Percentiles rank a stretch among this genome's conserved stretches.
phyloP scores from a whole-genome alignment of 1,284 basidiomycete species.

The Violaceomyces palustris region DNA sequence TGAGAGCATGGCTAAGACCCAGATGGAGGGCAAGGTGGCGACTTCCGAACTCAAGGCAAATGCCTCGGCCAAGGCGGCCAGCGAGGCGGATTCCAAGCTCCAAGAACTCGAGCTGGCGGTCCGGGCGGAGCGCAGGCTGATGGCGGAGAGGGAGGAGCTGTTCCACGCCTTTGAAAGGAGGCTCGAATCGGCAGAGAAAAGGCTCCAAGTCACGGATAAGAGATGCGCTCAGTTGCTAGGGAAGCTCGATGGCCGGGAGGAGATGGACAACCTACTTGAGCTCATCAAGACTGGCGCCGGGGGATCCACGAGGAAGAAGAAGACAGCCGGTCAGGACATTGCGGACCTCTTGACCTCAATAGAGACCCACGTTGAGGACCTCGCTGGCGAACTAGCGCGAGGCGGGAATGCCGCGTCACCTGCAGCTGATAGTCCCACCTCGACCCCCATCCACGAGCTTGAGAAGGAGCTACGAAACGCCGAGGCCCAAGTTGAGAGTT shows the following conservation, averaged over 20 bases:
- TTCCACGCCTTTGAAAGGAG: slow-evolving; percentile 37
- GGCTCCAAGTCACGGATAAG: slow-evolving; percentile 45
- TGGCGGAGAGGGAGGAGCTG: slow-evolving; percentile 36
- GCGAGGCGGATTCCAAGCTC: slow-evolving; percentile 9
- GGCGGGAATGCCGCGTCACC: no score
- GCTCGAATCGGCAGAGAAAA: slow-evolving; percentile 35
- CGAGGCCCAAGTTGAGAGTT: no score
- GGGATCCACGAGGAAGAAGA: slow-evolving; percentile 20
- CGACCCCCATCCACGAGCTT: no score
- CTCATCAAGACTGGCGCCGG: slow-evolving; percentile 44
- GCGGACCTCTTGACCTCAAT: slow-evolving; percentile 31
- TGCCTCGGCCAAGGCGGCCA: no score
- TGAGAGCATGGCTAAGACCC: no score
- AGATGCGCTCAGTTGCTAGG: slow-evolving; percentile 47
- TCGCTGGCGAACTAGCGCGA: slow-evolving; percentile 37
- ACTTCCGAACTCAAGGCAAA: not conserved
- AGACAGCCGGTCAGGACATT: slow-evolving; percentile 42
- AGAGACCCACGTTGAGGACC: slow-evolving; percentile 41
- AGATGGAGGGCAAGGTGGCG: not conserved
- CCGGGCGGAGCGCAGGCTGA: slow-evolving; percentile 34
- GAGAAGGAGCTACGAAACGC: no score
- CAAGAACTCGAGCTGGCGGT: slow-evolving; percentile 35
- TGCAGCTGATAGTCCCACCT: no score
- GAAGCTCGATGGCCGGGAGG: slow-evolving; percentile 49
- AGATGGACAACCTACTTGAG: slow-evolving; percentile 50